Evolutionary conservation across 371 early-diverging fungal genomes (phyloP).

Genomic region (Funneliformis caledonium): DNA sequence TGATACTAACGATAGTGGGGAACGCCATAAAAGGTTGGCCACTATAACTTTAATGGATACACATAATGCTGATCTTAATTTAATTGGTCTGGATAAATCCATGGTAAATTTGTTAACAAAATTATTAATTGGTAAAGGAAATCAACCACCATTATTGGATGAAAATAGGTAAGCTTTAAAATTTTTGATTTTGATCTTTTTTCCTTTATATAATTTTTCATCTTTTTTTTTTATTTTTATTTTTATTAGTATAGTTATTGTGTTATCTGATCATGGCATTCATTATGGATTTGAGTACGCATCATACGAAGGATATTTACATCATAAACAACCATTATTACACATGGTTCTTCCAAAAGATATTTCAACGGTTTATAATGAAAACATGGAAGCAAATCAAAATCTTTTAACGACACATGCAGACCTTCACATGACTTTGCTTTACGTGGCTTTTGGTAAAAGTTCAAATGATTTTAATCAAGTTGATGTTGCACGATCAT

Average conservation of each 20-base stretch:
- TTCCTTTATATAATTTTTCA: too few species aligned
- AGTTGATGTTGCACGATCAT: background rate
- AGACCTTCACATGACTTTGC: conserved; percentile 47
- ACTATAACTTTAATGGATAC: conserved; percentile 48
- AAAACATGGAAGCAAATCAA: conserved; percentile 42
- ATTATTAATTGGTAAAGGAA: background rate
- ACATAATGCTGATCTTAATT: conserved; percentile 43
- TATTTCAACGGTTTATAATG: conserved; percentile 36
- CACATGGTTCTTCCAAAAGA: conserved; percentile 44
- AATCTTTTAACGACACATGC: conserved; percentile 44
- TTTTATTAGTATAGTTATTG: conserved; percentile 43
- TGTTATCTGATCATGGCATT: conserved; percentile 49
- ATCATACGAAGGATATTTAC: conserved; percentile 46
- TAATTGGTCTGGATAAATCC: background rate
- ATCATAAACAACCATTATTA: conserved; percentile 50
- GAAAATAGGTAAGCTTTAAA: conserved; percentile 6
- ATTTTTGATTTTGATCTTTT: background rate
- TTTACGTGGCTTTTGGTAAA: conserved; percentile 47
- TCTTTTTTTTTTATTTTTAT: too few species aligned
- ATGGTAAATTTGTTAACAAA: conserved; percentile 10
- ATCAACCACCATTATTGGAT: background rate
- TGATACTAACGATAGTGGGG: too few species aligned
- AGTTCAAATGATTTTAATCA: too few species aligned
- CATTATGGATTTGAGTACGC: conserved; percentile 49
- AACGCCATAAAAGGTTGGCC: conserved; percentile 41